A percentile compares a stretch with the other conserved stretches of the same genome.
These are phyloP conservation scores for Physcomitrellopsis africana DNA, from an alignment of 225 moss, liverwort and hornwort species.

Conservation along the genomic window DNA sequence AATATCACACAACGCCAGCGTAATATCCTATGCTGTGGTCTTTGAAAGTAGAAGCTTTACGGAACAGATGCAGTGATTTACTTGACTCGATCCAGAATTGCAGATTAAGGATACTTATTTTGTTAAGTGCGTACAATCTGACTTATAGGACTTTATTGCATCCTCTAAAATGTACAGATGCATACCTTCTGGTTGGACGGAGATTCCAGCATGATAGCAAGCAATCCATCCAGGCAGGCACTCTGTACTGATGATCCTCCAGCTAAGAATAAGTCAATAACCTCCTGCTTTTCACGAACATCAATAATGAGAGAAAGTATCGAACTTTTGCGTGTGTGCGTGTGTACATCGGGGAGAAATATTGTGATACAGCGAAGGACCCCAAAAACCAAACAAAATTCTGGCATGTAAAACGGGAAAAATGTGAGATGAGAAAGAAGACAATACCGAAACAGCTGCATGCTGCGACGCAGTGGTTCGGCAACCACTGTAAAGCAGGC, in stretches of 20 bases:
- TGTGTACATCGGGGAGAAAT: neutral
- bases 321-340: neutral
- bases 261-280: constrained; percentile 70
- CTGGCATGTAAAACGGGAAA: neutral
- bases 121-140: neutral
- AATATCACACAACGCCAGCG: neutral
- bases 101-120: neutral
- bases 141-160: neutral
- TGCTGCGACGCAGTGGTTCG: constrained; percentile 70
- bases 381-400: constrained; percentile 13
- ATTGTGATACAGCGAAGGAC: neutral
- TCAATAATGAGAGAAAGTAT: constrained; percentile 10
- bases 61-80: neutral
- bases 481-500: constrained; percentile 81
- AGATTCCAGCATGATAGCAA: constrained; percentile 86
- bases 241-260: constrained; percentile 68
- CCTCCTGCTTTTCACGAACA: constrained; percentile 60
- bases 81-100: too few relatives aligned
- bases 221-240: constrained; percentile 83
- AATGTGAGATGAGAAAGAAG: constrained; percentile 2
- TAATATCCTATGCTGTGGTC: neutral
- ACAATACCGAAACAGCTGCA: constrained; percentile 52
- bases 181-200: constrained; percentile 83
- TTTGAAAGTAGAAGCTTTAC: neutral
- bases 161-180: neutral